A percentile compares a stretch with the other conserved stretches of the same genome.
Conservation (phyloP, 2,329 filamentous ascomycete species). For the Plenodomus biglobosus region DNA sequence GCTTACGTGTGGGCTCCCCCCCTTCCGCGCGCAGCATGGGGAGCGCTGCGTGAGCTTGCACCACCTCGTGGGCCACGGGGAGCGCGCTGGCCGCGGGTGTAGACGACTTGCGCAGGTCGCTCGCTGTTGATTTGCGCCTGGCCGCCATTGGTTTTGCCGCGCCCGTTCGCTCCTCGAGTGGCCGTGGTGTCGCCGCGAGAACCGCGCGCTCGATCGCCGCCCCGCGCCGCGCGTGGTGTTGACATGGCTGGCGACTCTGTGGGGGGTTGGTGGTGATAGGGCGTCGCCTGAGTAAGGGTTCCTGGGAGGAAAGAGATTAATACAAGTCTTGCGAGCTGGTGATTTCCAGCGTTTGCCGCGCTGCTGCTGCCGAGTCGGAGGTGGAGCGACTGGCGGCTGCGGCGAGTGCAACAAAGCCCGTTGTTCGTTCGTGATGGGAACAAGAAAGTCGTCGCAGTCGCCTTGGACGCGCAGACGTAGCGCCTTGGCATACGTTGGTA, state of each 20-base stretch:
- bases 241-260: slow-evolving; percentile 32
- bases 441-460: not conserved
- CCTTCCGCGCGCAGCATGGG: not conserved
- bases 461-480: slow-evolving; percentile 1
- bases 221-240: slow-evolving; percentile 28
- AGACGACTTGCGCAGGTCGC: slow-evolving; percentile 12
- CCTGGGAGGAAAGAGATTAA: not conserved
- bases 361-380: slow-evolving; percentile 19
- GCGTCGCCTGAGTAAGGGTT: not conserved
- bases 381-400: slow-evolving; percentile 23
- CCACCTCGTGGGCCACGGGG: slow-evolving; percentile 6
- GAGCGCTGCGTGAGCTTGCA: slow-evolving; percentile 8
- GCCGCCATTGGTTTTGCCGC: slow-evolving; percentile 18
- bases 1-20: slow-evolving; percentile 12
- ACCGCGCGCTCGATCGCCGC: slow-evolving; percentile 21
- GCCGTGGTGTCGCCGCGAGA: slow-evolving; percentile 10
- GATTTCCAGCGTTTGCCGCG: not conserved
- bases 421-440: slow-evolving; percentile 4
- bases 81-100: slow-evolving; percentile 9
- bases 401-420: slow-evolving; percentile 22
- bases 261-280: not conserved
- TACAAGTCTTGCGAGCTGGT: not conserved
- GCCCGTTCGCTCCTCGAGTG: slow-evolving; percentile 12
- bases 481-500: slow-evolving; percentile 13
- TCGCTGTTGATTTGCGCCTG: slow-evolving; percentile 11